Percentiles rank a stretch among this genome's conserved stretches.
These are phyloP conservation scores for Ligustrum vulgare DNA, from an alignment of 257 asterid genomes.

Conservation along the genomic window DNA sequence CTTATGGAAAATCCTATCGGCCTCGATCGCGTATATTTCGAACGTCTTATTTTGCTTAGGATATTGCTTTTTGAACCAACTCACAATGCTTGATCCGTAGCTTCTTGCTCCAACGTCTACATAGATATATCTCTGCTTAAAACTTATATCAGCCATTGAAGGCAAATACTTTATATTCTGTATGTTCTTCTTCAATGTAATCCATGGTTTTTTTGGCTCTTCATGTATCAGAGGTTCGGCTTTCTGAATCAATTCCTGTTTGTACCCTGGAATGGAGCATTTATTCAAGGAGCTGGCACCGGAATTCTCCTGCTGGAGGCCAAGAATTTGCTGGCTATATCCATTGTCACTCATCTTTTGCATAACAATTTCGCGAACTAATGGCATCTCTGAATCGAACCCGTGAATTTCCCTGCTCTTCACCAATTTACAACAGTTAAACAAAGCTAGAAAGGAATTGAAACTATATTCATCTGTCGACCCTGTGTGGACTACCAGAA, in stretches of 20 bases:
- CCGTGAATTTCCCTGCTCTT: conserved; percentile 43
- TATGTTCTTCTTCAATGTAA: conserved; percentile 35
- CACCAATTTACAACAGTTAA: conserved; percentile 45
- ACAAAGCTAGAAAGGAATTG: conserved; percentile 48
- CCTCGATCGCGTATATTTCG: conserved; percentile 53
- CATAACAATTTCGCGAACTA: conserved; percentile 43
- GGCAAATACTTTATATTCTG: conserved; percentile 43
- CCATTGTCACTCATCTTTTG: conserved; percentile 20
- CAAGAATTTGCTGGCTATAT: not conserved
- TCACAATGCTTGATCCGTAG: conserved; percentile 52
- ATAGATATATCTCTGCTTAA: conserved; percentile 40
- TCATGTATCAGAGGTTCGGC: conserved; percentile 41
- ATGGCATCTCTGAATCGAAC: conserved; percentile 25
- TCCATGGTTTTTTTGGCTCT: conserved; percentile 43
- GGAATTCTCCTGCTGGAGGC: conserved; percentile 7
- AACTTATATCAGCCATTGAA: conserved; percentile 32
- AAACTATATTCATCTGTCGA: conserved; percentile 42
- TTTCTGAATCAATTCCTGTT: conserved; percentile 21
- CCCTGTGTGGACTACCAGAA: conserved; percentile 44
- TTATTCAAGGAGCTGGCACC: not conserved
- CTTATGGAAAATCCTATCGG: conserved; percentile 41
- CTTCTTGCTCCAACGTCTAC: conserved; percentile 56
- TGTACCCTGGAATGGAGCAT: conserved; percentile 24
- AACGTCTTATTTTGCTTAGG: conserved; percentile 44
- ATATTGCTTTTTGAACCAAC: conserved; percentile 53